phyloP scores from a whole-genome alignment of 352 stramenopile species.

The Pythium dissotocum region DNA sequence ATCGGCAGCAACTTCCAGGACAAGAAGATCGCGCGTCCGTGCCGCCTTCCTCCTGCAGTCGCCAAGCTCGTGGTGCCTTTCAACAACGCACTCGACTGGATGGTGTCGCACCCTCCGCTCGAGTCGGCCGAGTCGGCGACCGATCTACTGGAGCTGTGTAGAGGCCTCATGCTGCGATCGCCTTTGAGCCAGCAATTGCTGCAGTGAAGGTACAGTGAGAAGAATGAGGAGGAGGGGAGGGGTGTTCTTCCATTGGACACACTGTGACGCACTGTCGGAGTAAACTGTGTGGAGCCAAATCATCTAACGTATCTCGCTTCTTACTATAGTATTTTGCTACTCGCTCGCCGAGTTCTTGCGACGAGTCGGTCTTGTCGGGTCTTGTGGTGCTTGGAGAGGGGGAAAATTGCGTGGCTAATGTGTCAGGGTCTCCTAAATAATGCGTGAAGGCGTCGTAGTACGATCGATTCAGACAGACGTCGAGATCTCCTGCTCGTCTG shows the following conservation, averaged over 20 bases:
- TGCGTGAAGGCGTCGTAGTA: neutral
- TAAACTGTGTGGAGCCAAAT: slow-evolving; percentile 3
- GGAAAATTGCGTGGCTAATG: slow-evolving; percentile 33
- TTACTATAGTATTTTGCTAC: slow-evolving; percentile 15
- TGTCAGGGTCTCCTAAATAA: slow-evolving; percentile 29
- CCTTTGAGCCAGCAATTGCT: slow-evolving; percentile 41
- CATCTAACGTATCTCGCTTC: slow-evolving; percentile 7
- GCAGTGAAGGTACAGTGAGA: neutral
- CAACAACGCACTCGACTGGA: slow-evolving; percentile 56
- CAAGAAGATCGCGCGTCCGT: slow-evolving; percentile 37
- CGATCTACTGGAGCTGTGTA: slow-evolving; percentile 75
- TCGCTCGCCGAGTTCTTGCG: slow-evolving; percentile 11
- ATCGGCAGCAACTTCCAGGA: slow-evolving; percentile 62
- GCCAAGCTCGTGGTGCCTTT: slow-evolving; percentile 56
- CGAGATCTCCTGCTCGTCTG: slow-evolving; percentile 62
- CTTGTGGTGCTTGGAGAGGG: neutral
- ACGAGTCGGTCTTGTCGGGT: neutral
- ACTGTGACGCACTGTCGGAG: slow-evolving; percentile 12
- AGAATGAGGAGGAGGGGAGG: neutral
- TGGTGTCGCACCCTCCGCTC: slow-evolving; percentile 56
- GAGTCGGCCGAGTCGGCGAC: slow-evolving; percentile 47
- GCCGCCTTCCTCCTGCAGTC: slow-evolving; percentile 38
- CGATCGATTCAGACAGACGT: slow-evolving; percentile 40
- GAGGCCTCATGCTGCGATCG: slow-evolving; percentile 56
- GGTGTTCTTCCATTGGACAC: slow-evolving; percentile 5